phyloP scores from a whole-genome alignment of 2,329 filamentous ascomycete species.

The Laburnicola sp. region DNA sequence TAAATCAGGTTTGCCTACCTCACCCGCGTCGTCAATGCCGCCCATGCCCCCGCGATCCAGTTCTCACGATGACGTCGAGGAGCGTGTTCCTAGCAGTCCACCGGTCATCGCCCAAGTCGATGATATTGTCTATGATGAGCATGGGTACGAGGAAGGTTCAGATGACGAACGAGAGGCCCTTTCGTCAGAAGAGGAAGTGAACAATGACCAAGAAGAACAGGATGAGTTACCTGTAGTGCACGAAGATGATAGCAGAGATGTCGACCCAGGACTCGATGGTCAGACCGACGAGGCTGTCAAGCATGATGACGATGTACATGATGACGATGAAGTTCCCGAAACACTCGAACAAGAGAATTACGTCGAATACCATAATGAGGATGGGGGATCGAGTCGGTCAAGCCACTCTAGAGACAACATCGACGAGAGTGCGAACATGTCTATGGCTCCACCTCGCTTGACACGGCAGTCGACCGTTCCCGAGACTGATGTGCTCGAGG shows the following conservation, averaged over 20 bases:
- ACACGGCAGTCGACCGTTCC: conserved; percentile 37
- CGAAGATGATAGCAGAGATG: conserved; percentile 15
- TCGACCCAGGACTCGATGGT: neutral
- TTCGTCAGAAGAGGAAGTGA: conserved; percentile 19
- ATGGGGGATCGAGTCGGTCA: conserved; percentile 15
- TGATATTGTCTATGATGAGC: conserved; percentile 29
- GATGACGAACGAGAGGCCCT: conserved; percentile 24
- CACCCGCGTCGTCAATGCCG: conserved; percentile 36
- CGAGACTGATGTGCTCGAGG: conserved; percentile 40
- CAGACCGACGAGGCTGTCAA: conserved; percentile 7
- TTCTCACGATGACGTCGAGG: conserved; percentile 25
- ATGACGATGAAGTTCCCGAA: conserved; percentile 29
- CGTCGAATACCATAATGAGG: conserved; percentile 6
- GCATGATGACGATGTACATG: conserved; percentile 5
- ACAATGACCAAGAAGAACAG: neutral
- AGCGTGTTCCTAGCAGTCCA: conserved; percentile 44
- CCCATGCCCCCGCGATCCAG: conserved; percentile 33
- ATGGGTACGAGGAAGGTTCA: conserved; percentile 29
- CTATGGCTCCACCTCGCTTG: conserved; percentile 15
- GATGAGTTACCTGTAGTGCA: conserved; percentile 23
- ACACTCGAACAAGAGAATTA: conserved; percentile 21
- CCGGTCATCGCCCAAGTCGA: conserved; percentile 30
- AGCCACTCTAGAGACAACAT: conserved; percentile 9
- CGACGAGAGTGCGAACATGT: neutral
- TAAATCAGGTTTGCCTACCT: conserved; percentile 37